Evolutionary conservation across 1,139 yeast species (phyloP).

Genomic region (Geotrichum australiense): DNA sequence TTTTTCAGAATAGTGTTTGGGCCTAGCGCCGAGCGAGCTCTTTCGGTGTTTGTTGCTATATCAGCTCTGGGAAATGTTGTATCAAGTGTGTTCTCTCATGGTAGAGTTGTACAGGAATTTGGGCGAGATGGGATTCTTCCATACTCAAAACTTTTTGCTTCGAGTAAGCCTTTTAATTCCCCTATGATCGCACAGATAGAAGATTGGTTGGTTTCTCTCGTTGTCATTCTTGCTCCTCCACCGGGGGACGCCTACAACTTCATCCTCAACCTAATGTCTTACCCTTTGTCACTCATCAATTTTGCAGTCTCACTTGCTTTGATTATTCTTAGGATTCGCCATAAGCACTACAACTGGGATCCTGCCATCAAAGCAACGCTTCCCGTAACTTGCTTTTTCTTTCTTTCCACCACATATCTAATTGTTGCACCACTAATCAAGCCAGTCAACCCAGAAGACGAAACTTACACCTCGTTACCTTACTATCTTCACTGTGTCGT

Average conservation of each 20-base stretch:
- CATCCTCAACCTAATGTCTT: slow-evolving; percentile 65
- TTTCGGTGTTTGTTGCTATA: slow-evolving; percentile 67
- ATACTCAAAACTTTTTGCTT: slow-evolving; percentile 49
- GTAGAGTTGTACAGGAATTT: slow-evolving; percentile 66
- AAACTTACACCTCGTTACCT: slow-evolving; percentile 60
- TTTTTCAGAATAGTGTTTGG: slow-evolving; percentile 74
- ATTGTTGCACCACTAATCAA: slow-evolving; percentile 79
- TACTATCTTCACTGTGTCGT: slow-evolving; percentile 80
- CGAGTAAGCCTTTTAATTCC: slow-evolving; percentile 49
- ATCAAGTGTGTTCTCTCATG: slow-evolving; percentile 72
- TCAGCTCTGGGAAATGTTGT: slow-evolving; percentile 74
- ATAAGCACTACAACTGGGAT: slow-evolving; percentile 51
- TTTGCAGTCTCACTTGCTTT: slow-evolving; percentile 68
- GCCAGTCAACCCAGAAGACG: slow-evolving; percentile 53
- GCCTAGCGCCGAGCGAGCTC: slow-evolving; percentile 51
- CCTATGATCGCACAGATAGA: slow-evolving; percentile 50
- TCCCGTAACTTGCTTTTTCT: slow-evolving; percentile 58
- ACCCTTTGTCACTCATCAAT: slow-evolving; percentile 67
- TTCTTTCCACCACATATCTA: slow-evolving; percentile 61
- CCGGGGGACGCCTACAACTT: slow-evolving; percentile 75
- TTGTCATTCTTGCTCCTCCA: slow-evolving; percentile 60
- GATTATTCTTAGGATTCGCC: slow-evolving; percentile 51
- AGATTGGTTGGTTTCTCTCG: slow-evolving; percentile 47
- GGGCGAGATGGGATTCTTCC: slow-evolving; percentile 71
- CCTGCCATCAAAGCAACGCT: slow-evolving; percentile 69